Conservation (phyloP, 176 grass and related monocot genomes). For the Puccinellia tenuiflora region DNA sequence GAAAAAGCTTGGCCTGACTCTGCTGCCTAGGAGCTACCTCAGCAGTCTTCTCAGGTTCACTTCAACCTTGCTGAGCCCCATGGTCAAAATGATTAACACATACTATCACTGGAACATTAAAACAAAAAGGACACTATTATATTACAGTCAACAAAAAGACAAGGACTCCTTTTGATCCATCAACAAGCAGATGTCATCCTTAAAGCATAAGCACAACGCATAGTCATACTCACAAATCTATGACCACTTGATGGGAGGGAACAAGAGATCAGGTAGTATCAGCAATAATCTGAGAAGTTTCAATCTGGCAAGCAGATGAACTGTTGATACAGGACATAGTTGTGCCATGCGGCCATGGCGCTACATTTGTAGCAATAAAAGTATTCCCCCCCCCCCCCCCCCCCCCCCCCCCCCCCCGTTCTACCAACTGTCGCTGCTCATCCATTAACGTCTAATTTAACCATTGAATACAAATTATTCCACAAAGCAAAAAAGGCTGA, state of each 20-base stretch:
- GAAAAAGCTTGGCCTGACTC: slow-evolving; percentile 77
- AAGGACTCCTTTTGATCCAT: background rate
- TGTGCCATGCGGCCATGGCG: background rate
- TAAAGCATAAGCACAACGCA: background rate
- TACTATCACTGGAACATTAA: background rate
- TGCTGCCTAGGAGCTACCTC: slow-evolving; percentile 62
- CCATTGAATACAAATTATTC: background rate
- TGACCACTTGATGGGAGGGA: background rate
- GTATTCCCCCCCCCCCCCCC: too few species aligned
- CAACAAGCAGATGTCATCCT: background rate
- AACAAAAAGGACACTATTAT: background rate
- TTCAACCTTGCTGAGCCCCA: slow-evolving; percentile 77
- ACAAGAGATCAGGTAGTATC: background rate
- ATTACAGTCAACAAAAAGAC: background rate
- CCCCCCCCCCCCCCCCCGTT: too few species aligned
- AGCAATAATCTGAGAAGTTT: background rate
- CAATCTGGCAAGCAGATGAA: background rate
- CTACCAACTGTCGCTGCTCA: background rate
- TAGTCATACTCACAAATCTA: background rate
- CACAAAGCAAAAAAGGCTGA: background rate
- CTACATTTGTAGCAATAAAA: background rate
- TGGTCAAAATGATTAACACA: slow-evolving; percentile 14
- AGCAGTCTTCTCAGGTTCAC: slow-evolving; percentile 79
- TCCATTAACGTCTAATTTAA: background rate
- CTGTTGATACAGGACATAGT: background rate